Evolutionary conservation across 257 asterid genomes (phyloP), one percentile per base, ranked within the genome.

Genomic region (Solanum arcanum): DNA sequence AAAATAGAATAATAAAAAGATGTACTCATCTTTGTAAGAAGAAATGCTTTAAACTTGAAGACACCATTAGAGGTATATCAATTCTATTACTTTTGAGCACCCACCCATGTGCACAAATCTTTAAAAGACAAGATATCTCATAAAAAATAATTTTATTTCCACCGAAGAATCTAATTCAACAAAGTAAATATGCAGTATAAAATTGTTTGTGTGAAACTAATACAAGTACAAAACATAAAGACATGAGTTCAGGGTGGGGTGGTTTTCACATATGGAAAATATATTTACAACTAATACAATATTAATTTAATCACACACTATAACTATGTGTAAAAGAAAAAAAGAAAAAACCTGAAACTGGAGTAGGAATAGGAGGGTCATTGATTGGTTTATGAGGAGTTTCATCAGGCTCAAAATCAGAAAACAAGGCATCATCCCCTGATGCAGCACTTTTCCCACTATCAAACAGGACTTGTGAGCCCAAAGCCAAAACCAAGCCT

Each of bases 321-420:
- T 72, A 18, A 18, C 78, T 33, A 52, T 52, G 64, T 37, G 35
- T 33, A 33, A 33, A 33, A 33, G 1, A 37, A 5, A 37, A 35
- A 1, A 35, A 35, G 7, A 35, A 37, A 37, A 37, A 37, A 37
- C 97, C 96, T 88, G 96, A 93, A 86, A 95, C 91, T 18, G 98
- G 98, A 82, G 90, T 60, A 2, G 97, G 95, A 82, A 92, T 76
- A 85, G 91, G 90, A 86, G 83, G 68, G 27, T 89, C 92, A 89
- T 90, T 90, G 23, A 42, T 64, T 42, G 76, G 83, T 66, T 88
- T 89, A 21, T 77, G 89, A 44, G 92, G 89, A 89, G 89, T 86
- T 74, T 89, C 94, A 87, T 91, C 96, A 78, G 91, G 95, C 91
- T 95, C 98, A 87, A 92, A 94, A 91, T 96, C 98, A 29, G 99